Evolutionary conservation across 2,329 filamentous ascomycete genomes (phyloP).

Genomic region (Diatrype stigma): DNA sequence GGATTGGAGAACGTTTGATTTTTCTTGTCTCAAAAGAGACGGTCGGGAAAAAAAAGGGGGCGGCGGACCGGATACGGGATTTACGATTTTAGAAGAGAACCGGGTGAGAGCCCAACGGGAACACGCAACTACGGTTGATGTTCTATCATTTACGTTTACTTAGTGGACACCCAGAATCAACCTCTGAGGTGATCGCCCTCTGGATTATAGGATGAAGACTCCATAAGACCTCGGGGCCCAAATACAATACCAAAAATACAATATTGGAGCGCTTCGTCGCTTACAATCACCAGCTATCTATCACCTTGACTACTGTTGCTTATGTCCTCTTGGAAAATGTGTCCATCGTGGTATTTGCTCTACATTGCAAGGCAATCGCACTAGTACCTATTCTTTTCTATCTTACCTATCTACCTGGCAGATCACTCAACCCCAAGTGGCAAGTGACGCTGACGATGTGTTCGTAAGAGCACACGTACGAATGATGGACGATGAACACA

Average conservation of each 20-base stretch:
- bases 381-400: too few species aligned
- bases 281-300: slow-evolving; percentile 4
- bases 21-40: slow-evolving; percentile 13
- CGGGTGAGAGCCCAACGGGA: slow-evolving; percentile 23
- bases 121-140: slow-evolving; percentile 9
- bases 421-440: too few species aligned
- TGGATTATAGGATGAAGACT: slow-evolving; percentile 9
- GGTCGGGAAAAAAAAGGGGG: slow-evolving; percentile 9
- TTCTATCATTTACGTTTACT: neutral
- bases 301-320: neutral
- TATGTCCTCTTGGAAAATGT: neutral
- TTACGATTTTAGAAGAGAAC: slow-evolving; percentile 20
- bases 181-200: slow-evolving; percentile 17
- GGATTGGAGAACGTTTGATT: slow-evolving; percentile 13
- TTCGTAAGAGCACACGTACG: too few species aligned
- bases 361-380: too few species aligned
- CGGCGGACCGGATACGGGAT: slow-evolving; percentile 16
- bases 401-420: too few species aligned
- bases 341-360: too few species aligned
- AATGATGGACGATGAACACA: slow-evolving; percentile 1
- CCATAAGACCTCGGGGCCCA: neutral
- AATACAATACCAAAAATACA: slow-evolving; percentile 21
- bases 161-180: slow-evolving; percentile 18
- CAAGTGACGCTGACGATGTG: too few species aligned
- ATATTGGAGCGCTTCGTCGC: slow-evolving; percentile 20